Conservation (phyloP, 495 filamentous ascomycete genomes). For the Polyplosphaeria fusca region DNA sequence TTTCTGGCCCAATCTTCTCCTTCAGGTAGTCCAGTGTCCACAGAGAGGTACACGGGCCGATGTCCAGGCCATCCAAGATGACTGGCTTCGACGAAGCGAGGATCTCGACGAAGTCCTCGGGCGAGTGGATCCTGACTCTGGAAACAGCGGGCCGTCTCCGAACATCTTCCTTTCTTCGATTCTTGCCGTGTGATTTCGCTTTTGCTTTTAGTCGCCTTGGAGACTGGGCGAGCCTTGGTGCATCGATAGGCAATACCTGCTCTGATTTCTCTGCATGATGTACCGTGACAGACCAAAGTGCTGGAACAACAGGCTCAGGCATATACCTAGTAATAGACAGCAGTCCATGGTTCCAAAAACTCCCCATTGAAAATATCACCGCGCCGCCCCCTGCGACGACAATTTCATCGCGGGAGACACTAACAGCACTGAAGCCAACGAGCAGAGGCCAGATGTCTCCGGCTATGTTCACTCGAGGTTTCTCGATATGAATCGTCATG, state of each 20-base stretch:
- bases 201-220: neutral
- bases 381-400: constrained; percentile 75
- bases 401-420: constrained; percentile 47
- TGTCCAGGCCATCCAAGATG: constrained; percentile 60
- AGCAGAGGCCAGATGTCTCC: constrained; percentile 55
- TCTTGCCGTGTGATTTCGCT: too few species aligned
- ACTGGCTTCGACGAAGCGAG: constrained; percentile 59
- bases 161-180: neutral
- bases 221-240: too few species aligned
- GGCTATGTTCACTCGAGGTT: neutral
- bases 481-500: neutral
- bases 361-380: constrained; percentile 86
- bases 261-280: too few species aligned
- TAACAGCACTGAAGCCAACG: constrained; percentile 55
- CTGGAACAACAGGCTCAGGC: neutral
- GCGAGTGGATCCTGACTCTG: constrained; percentile 49
- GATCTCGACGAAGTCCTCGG: constrained; percentile 57
- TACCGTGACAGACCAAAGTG: too few species aligned
- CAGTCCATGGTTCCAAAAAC: constrained; percentile 65
- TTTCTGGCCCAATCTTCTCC: constrained; percentile 59
- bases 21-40: constrained; percentile 74
- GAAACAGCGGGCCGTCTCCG: constrained; percentile 39
- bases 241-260: neutral
- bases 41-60: constrained; percentile 62
- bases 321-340: constrained; percentile 35